Percentiles rank a stretch among this genome's conserved stretches.
These are phyloP conservation scores for Zygosaccharomyces kombuchaensis DNA, from an alignment of 805 yeast genomes.

Conservation along the genomic window DNA sequence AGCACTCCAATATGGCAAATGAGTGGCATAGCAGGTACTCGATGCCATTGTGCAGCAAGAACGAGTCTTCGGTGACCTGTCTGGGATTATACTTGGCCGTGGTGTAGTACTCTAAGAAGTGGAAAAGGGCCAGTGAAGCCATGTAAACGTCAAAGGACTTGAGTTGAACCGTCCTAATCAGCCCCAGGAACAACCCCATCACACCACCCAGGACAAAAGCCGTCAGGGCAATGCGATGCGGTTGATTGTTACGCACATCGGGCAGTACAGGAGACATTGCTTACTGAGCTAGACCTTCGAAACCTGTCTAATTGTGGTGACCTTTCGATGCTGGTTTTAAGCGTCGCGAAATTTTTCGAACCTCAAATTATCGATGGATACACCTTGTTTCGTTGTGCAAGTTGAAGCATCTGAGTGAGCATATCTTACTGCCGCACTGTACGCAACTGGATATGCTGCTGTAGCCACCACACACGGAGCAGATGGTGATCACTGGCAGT, in stretches of 20 bases:
- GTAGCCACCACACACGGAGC: constrained; percentile 36
- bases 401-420: constrained; percentile 32
- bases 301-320: no score
- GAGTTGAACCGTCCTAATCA: constrained; percentile 29
- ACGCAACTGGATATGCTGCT: constrained; percentile 34
- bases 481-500: constrained; percentile 31
- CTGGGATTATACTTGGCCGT: constrained; percentile 71
- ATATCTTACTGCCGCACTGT: constrained; percentile 32
- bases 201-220: constrained; percentile 42
- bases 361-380: constrained; percentile 14
- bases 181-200: constrained; percentile 39
- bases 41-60: constrained; percentile 58
- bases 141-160: constrained; percentile 46
- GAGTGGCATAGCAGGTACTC: constrained; percentile 56
- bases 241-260: constrained; percentile 37
- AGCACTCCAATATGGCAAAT: constrained; percentile 48
- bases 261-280: neutral
- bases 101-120: constrained; percentile 72
- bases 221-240: constrained; percentile 42
- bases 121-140: constrained; percentile 56
- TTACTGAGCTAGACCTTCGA: neutral
- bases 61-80: constrained; percentile 67
- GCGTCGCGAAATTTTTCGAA: neutral
- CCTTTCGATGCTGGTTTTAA: neutral
- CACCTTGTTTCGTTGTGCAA: constrained; percentile 36